Evolutionary conservation across 2,329 filamentous ascomycete genomes (phyloP), one percentile per base, ranked within the genome.

Genomic region (Sclerotinia spermophila): DNA sequence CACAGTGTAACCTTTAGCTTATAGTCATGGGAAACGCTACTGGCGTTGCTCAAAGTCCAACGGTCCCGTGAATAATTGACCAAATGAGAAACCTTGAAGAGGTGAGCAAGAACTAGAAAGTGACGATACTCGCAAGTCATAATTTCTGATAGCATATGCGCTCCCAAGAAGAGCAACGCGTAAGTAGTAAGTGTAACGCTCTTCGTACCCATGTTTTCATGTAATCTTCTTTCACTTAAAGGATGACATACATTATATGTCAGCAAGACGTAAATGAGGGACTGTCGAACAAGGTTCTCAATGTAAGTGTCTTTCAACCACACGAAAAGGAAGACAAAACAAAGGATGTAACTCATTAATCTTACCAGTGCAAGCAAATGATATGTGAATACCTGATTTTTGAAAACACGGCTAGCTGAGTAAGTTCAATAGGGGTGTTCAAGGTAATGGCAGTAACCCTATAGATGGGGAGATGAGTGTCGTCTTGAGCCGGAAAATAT

Each of bases 151-250:
- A 5, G 11, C 4, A 10, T 51, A 13, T 51, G 2, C 5, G 2
- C 8, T 8, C 11, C 2, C 30, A 8, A 17, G 19, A 48, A 1
- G n/a, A 15, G 19, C 2, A 33, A 2, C 13, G 1, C 8, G 2
- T n/a, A 24, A 48, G 4, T n/a, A 45, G 30, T 30, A 40, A 2
- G 15, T 35, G 42, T 11, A 33, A 48, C 1, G 48, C 30, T 11
- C 11, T 3, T 48, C 3, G 21, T 35, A 13, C 60, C 48, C 45
- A 15, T 33, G 2, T 24, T 30, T 8, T 35, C 4, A n/a, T 7
- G 35, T 1, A 0, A 7, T 35, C 4, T 6, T 13, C 30, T 64
- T n/a, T 10, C 42, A n/a, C 27, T 48, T 48, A 2, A 5, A 35
- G 35, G 42, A 64, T 19, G 60, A 5, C 6, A 33, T n/a, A 21